These are phyloP conservation scores for Irpex sp. DNA, from an alignment of 1,284 basidiomycete genomes.

Conservation along the genomic window DNA sequence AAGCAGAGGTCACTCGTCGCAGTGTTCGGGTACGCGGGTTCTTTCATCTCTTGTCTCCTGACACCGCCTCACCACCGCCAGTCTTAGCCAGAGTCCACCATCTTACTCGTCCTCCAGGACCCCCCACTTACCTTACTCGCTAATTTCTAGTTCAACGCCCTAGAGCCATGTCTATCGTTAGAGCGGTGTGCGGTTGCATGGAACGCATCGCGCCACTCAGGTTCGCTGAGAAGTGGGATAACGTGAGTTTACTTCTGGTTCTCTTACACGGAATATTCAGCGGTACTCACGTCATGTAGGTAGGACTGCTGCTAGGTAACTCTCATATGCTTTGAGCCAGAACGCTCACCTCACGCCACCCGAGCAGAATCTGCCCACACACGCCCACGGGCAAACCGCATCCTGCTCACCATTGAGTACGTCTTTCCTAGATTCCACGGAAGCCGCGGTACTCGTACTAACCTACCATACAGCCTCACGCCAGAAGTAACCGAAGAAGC, in stretches of 20 bases:
- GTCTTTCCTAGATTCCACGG: slow-evolving; percentile 19
- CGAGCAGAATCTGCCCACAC: slow-evolving; percentile 68
- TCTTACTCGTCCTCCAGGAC: not conserved
- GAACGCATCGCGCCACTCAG: slow-evolving; percentile 82
- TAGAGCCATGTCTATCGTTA: slow-evolving; percentile 36
- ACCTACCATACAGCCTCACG: slow-evolving; percentile 56
- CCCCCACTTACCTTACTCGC: not conserved
- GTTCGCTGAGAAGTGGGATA: slow-evolving; percentile 88
- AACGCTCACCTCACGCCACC: slow-evolving; percentile 1
- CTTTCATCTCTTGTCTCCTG: not conserved
- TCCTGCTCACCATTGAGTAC: slow-evolving; percentile 87
- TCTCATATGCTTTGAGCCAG: slow-evolving; percentile 1
- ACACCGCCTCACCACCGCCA: not conserved
- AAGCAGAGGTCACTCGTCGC: not conserved
- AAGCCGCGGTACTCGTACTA: too few relatives aligned
- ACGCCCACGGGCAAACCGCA: slow-evolving; percentile 50
- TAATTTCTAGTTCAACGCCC: not conserved
- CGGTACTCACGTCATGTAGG: slow-evolving; percentile 40
- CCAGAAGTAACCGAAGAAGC: slow-evolving; percentile 77
- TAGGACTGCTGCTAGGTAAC: slow-evolving; percentile 78
- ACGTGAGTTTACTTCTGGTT: slow-evolving; percentile 52
- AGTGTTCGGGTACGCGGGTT: not conserved
- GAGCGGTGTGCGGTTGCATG: slow-evolving; percentile 59
- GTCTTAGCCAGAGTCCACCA: not conserved
- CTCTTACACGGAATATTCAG: not conserved